phyloP scores from a whole-genome alignment of 1,284 basidiomycete genomes.

The Mycena citricolor region DNA sequence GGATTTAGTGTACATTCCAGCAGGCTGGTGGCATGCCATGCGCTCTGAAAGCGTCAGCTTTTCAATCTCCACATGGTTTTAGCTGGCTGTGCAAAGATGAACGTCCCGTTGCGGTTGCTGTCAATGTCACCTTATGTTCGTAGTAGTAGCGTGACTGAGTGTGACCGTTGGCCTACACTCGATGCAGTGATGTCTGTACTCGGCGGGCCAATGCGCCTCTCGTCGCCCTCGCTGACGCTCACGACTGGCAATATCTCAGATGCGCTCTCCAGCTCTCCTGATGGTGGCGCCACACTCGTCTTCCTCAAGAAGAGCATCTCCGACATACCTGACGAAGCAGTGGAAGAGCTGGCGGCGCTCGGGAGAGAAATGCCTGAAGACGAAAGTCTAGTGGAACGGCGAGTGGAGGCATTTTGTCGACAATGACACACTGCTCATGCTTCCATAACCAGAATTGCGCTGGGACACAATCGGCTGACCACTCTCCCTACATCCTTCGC shows the following conservation, averaged over 20 bases:
- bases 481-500: conserved; percentile 82
- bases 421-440: conserved; percentile 1
- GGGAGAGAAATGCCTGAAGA: conserved; percentile 53
- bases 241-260: conserved; percentile 39
- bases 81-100: conserved; percentile 18
- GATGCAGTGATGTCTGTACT: conserved; percentile 17
- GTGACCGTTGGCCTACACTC: not conserved
- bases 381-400: conserved; percentile 72
- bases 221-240: conserved; percentile 10
- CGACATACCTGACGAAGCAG: conserved; percentile 72
- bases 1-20: conserved; percentile 85
- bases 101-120: not conserved
- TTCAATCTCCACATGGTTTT: conserved; percentile 84
- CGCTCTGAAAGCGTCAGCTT: conserved; percentile 74
- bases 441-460: conserved; percentile 76
- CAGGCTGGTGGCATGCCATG: conserved; percentile 95
- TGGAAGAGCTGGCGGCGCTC: conserved; percentile 68
- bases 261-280: conserved; percentile 67
- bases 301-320: conserved; percentile 76
- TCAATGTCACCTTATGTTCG: not conserved
- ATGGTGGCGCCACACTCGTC: conserved; percentile 80
- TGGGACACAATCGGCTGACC: conserved; percentile 83
- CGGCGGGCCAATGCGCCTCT: conserved; percentile 15
- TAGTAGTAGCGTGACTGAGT: not conserved
- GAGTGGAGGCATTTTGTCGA: conserved; percentile 25